Evolutionary conservation across 2,329 filamentous ascomycete species (phyloP).

Genomic region (Trichoderma endophyticum): DNA sequence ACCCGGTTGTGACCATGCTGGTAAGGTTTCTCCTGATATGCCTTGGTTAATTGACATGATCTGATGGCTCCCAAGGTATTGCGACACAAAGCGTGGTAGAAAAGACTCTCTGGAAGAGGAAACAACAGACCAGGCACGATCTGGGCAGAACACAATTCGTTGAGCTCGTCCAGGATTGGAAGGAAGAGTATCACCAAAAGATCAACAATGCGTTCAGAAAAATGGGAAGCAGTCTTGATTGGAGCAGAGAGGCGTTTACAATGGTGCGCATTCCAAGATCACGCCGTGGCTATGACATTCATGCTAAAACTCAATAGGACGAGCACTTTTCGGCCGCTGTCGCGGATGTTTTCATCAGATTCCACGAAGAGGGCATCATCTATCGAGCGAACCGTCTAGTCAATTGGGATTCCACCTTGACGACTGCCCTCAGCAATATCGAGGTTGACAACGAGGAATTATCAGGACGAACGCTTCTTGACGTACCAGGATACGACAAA

Average conservation of each 20-base stretch:
- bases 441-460: neutral
- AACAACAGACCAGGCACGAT: neutral
- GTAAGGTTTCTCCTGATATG: neutral
- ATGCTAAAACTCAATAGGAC: neutral
- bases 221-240: neutral
- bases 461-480: neutral
- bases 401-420: neutral
- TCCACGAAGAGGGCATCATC: neutral
- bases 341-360: neutral
- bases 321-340: neutral
- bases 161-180: neutral
- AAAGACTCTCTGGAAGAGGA: neutral
- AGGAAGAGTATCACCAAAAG: neutral
- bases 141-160: neutral
- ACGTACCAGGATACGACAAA: neutral
- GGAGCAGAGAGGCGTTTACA: neutral
- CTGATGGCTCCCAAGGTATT: neutral
- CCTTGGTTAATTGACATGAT: neutral
- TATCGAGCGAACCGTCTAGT: neutral
- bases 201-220: neutral
- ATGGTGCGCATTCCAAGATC: neutral
- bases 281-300: accelerated
- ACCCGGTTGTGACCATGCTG: neutral
- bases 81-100: neutral
- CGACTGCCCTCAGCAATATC: neutral